Evolutionary conservation across 352 stramenopile genomes (phyloP), one percentile per base, ranked within the genome.

Genomic region (Globisporangium carolinianum): DNA sequence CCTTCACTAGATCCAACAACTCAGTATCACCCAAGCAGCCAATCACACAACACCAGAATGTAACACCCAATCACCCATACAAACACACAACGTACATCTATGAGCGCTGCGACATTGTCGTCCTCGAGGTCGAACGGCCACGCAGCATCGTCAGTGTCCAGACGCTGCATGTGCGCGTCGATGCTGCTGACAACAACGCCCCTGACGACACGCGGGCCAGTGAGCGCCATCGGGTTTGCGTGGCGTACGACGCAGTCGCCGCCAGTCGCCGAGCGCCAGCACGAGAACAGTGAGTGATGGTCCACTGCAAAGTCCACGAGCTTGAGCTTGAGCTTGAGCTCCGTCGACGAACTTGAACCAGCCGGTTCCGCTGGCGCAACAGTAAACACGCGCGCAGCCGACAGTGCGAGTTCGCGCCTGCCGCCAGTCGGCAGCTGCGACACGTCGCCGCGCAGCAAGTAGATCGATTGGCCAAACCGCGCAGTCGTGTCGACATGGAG

Each of bases 251-350:
- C 66, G 15, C 11, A 12, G 39, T 79, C 73, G 36, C 89, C 76
- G 0, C 77, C 75, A 49, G 68, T 72, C 7, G 82, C 53, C 10
- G 77, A 88, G 1, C 81, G 70, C 81, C 82, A 91, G 1, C 75
- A 78, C n/a, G 77, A 89, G 46, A 85, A 89, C 41, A 91, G 53
- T 24, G 76, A 77, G 35, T 75, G 79, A 46, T 86, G 76, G 46
- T 91, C 76, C 9, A 89, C 71, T 0, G 72, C 71, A 62, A 91
- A 89, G 53, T 89, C 79, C 18, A 91, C 74, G 57, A 91, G 78
- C 52, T 81, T 83, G 3, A 86, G 61, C 1, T 32, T 32, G 24
- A 32, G 24, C 24, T 32, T 32, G 24, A 32, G 24, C 24, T 32
- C 24, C 2, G 24, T 32, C 24, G 24, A 32, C 24, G 24, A 32